Base-by-base conservation (phyloP, 805 yeast genomes). In the Myxozyma lipomycoides region DNA sequence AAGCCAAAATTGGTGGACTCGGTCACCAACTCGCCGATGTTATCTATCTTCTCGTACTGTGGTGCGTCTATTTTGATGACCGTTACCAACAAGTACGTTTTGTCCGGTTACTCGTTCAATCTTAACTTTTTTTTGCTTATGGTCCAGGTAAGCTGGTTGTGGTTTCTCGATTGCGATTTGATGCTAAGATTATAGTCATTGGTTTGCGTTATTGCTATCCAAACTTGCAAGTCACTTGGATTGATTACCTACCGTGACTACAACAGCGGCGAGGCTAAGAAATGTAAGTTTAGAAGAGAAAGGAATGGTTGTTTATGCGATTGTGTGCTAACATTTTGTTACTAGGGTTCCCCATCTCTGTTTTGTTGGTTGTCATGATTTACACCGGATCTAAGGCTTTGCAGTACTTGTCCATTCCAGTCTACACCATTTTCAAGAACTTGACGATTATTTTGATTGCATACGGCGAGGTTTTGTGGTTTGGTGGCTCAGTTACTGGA, bases 391-490 rank as follows among this genome's bases (percentile, higher is more conserved):
- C 96, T 50, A 93, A 90, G 77, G 96, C 98, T 15, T 76, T 93
- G 64, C 95, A 88, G 72, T 88, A 72, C 73, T 80, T 93, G 66
- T 76, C 91, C 46, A 90, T 93, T 52, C 98, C 98, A 46, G 95
- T 93, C 52, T 93, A 89, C 78, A 93, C 98, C 59, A 91, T 93
- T 63, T 93, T 93, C 84, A 93, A 93, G 78, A 93, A 93, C 73
- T 80, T 93, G 71, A 91, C 98, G 56, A 93, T 93, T 67, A 91
- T 93, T 61, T 75, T 93, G 67, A 93, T 93, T 69, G 98, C 98
- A 32, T 93, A 93, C 69, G 98, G 98, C 74, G 98, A 93, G 73
- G 97, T 91, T 32, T 63, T 93, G 55, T 91, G 96, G 95, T 93
- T 91, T 64, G 96, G 96, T 56, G 97, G 97, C 59, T 72, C 76